Conservation (phyloP, 2,329 filamentous ascomycete species). For the Colletotrichum costaricense region DNA sequence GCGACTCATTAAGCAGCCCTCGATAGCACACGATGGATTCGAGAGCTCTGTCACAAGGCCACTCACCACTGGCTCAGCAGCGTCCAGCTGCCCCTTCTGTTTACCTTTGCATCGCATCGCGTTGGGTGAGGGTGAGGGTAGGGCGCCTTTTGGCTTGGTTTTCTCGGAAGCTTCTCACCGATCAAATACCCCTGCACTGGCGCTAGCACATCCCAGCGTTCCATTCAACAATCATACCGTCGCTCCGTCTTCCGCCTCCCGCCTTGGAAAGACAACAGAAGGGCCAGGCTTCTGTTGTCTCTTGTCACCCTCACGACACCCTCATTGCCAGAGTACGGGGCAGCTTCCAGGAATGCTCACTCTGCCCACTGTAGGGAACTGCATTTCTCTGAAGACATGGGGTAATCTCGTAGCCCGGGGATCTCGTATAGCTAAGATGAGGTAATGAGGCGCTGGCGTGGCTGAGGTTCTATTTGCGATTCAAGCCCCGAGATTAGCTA, state of each 20-base stretch:
- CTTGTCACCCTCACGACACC: not conserved
- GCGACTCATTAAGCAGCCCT: not conserved
- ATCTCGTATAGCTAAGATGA: constrained; percentile 24
- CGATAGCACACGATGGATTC: not conserved
- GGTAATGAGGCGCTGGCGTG: constrained; percentile 24
- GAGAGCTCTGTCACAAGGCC: constrained; percentile 9
- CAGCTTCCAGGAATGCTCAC: not conserved
- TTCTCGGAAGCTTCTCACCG: constrained; percentile 1
- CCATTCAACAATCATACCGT: constrained; percentile 5
- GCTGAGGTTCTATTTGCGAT: constrained; percentile 27
- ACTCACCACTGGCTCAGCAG: not conserved
- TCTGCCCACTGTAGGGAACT: not conserved
- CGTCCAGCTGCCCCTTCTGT: constrained; percentile 11
- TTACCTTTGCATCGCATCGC: not conserved
- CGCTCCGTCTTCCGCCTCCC: not conserved
- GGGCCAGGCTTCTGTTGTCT: not conserved
- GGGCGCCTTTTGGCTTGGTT: not conserved
- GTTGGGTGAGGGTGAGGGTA: not conserved
- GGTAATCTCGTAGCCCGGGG: constrained; percentile 10
- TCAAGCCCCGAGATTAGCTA: constrained; percentile 29
- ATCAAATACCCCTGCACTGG: constrained; percentile 1
- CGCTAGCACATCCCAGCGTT: constrained; percentile 4
- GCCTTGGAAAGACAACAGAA: not conserved
- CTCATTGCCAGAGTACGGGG: not conserved
- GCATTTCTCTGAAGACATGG: not conserved